phyloP scores from a whole-genome alignment of 2,329 filamentous ascomycete genomes.

The Xylaria sp. region DNA sequence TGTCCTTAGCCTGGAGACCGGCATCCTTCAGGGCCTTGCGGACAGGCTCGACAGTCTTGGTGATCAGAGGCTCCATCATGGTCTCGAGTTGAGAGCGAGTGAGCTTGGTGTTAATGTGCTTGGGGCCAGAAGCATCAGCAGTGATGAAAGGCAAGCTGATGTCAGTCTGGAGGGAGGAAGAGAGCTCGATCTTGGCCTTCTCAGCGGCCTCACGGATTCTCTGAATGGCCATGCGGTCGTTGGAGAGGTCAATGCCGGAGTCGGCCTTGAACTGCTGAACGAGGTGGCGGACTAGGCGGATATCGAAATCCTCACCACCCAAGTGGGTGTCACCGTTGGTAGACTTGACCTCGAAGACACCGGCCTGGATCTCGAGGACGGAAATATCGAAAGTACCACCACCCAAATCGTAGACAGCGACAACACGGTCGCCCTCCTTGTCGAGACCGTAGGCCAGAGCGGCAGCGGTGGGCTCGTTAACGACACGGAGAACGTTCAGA shows the following conservation, averaged over 20 bases:
- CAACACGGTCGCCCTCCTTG: slow-evolving; percentile 83
- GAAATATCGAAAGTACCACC: slow-evolving; percentile 99
- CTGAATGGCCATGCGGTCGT: slow-evolving; percentile 97
- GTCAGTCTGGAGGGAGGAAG: slow-evolving; percentile 89
- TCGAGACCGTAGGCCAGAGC: slow-evolving; percentile 94
- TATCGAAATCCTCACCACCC: slow-evolving; percentile 97
- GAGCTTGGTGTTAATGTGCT: slow-evolving; percentile 97
- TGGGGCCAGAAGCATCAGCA: slow-evolving; percentile 88
- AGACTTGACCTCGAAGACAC: slow-evolving; percentile 98
- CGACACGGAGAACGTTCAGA: slow-evolving; percentile 92
- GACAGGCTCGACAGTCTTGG: slow-evolving; percentile 81
- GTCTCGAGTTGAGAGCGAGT: slow-evolving; percentile 87
- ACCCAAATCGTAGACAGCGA: slow-evolving; percentile 96
- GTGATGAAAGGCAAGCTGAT: slow-evolving; percentile 99
- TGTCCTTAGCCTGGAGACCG: slow-evolving; percentile 82
- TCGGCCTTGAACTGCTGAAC: slow-evolving; percentile 97
- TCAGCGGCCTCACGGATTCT: slow-evolving; percentile 97
- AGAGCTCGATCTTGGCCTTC: slow-evolving; percentile 99
- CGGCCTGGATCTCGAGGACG: slow-evolving; percentile 92
- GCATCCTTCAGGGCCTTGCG: slow-evolving; percentile 97
- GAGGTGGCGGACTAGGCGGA: slow-evolving; percentile 86
- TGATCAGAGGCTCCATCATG: slow-evolving; percentile 85
- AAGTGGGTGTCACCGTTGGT: slow-evolving; percentile 98
- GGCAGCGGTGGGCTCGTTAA: slow-evolving; percentile 96
- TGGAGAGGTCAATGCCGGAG: slow-evolving; percentile 80